phyloP scores from a whole-genome alignment of 192 early-diverging fungal species.

The Coemansia guatemalensis region DNA sequence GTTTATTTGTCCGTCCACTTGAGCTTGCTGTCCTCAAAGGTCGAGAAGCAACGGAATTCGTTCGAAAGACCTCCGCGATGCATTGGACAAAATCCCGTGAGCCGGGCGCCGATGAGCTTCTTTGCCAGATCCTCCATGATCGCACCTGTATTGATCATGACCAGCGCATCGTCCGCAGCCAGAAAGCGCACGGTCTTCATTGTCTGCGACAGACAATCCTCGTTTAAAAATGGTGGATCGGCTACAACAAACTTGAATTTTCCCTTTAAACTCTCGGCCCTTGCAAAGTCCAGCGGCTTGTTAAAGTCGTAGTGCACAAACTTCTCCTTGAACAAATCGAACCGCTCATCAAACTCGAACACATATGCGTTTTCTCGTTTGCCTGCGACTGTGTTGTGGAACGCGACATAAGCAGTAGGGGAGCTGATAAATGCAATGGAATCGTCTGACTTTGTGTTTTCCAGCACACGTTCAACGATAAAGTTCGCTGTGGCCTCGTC shows the following conservation, averaged over 20 bases:
- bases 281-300: constrained; percentile 56
- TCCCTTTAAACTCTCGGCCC: constrained; percentile 43
- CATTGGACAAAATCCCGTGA: constrained; percentile 62
- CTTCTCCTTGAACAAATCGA: constrained; percentile 63
- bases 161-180: constrained; percentile 31
- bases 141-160: constrained; percentile 52
- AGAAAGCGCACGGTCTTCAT: constrained; percentile 59
- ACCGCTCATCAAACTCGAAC: constrained; percentile 76
- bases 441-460: constrained; percentile 40
- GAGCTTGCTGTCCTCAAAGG: constrained; percentile 44
- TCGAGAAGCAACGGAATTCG: constrained; percentile 74
- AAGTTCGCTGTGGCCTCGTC: constrained; percentile 52
- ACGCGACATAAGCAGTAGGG: constrained; percentile 43
- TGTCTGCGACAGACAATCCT: constrained; percentile 73
- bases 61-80: constrained; percentile 74
- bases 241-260: constrained; percentile 70
- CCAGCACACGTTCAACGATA: constrained; percentile 53
- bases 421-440: constrained; percentile 51
- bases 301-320: constrained; percentile 80
- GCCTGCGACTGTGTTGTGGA: constrained; percentile 28
- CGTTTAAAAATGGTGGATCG: constrained; percentile 78
- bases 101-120: constrained; percentile 52
- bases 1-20: constrained; percentile 22
- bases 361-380: constrained; percentile 54
- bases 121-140: constrained; percentile 58